These are phyloP conservation scores for Trichoderma pleuroti DNA, from an alignment of 2,329 filamentous ascomycete species.

Conservation along the genomic window DNA sequence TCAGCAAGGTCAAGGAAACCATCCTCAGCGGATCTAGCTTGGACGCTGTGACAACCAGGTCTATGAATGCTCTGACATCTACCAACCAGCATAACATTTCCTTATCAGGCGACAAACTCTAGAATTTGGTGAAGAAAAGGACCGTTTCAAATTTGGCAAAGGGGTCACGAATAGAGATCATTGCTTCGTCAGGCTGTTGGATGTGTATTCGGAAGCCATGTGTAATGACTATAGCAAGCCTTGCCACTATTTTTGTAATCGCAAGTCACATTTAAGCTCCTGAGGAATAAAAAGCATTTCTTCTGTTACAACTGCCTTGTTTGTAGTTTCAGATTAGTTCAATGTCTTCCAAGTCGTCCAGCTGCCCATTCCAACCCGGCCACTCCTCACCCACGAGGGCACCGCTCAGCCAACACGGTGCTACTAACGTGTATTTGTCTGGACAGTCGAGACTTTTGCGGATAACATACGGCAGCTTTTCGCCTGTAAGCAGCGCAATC, in stretches of 20 bases:
- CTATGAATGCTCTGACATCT: neutral
- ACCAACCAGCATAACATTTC: neutral
- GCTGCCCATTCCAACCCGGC: neutral
- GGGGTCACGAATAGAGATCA: neutral
- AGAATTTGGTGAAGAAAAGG: neutral
- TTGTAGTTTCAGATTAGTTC: neutral
- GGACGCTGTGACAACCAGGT: constrained; percentile 5
- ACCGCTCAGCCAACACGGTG: neutral
- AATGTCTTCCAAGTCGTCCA: neutral
- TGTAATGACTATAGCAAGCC: neutral
- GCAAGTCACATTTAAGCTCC: no score
- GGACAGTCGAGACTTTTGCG: neutral
- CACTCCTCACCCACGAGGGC: neutral
- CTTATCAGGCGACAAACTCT: neutral
- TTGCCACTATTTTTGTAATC: neutral
- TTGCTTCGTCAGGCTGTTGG: neutral
- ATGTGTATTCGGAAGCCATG: neutral
- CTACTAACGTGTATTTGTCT: neutral
- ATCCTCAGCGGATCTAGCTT: constrained; percentile 13
- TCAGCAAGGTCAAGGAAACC: constrained; percentile 9
- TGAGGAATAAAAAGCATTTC: neutral
- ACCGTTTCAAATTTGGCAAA: neutral
- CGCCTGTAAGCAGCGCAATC: neutral
- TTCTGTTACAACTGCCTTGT: neutral
- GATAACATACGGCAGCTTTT: neutral